Conservation (phyloP, 1,284 basidiomycete genomes). For the Microbotryum lychnidis-dioicae region DNA sequence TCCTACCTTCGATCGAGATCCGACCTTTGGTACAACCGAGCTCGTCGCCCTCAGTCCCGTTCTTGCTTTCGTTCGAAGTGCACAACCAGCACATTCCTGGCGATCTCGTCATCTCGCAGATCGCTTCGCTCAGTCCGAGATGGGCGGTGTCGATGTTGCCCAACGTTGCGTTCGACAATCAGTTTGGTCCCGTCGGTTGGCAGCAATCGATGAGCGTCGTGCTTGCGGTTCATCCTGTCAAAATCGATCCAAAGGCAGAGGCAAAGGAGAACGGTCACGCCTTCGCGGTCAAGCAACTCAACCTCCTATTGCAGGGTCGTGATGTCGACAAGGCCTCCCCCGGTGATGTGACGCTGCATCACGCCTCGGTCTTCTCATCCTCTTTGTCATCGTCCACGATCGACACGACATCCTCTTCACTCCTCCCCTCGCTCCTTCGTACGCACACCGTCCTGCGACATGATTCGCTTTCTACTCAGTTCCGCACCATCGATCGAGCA, state of each 20-base stretch:
- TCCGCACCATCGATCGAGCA: constrained; percentile 56
- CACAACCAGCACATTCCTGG: constrained; percentile 20
- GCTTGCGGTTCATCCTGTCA: not conserved
- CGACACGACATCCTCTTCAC: not conserved
- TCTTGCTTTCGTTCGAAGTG: constrained; percentile 17
- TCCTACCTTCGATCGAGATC: constrained; percentile 21
- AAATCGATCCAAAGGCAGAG: not conserved
- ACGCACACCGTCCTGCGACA: constrained; percentile 7
- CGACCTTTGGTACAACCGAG: constrained; percentile 3
- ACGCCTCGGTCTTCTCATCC: too few species aligned
- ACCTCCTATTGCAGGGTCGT: constrained; percentile 15
- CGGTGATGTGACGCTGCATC: not conserved
- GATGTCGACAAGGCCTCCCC: not conserved
- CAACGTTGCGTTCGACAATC: not conserved
- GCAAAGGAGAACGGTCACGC: not conserved
- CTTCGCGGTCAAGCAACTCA: constrained; percentile 9
- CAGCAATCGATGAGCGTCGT: constrained; percentile 11
- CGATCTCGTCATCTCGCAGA: constrained; percentile 11
- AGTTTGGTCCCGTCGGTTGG: constrained; percentile 7
- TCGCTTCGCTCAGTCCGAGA: constrained; percentile 15
- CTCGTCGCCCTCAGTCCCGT: not conserved
- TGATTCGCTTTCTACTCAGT: constrained; percentile 37
- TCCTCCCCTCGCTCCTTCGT: constrained; percentile 9
- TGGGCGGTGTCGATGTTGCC: constrained; percentile 8
- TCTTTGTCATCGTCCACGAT: not conserved